Base-by-base conservation (phyloP, 768 basidiomycete species). In the Amanita pseudoporphyria region DNA sequence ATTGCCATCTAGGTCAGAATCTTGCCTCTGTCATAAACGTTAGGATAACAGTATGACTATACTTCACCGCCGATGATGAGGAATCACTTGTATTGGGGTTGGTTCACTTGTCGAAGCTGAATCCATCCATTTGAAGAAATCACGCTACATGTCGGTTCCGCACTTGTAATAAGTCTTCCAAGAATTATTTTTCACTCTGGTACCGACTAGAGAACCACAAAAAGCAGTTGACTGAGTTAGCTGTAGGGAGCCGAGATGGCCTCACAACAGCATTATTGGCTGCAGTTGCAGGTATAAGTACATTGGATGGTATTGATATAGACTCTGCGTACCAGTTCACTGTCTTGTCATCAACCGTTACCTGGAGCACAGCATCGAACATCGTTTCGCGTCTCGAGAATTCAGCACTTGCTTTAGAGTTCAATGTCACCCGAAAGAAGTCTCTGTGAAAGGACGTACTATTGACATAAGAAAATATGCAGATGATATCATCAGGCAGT, bases 121-220 rank as follows among this genome's bases (percentile, higher is more conserved):
- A 21, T 62, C 59, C 13, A n/a, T n/a, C 56, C 58, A 64, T 44
- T 64, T 51, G 46, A 64, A 68, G 45, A 66, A 62, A 3, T 52
- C 55, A 45, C 64, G 66, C 5, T 36, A 47, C 18, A 51, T 47
- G 3, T 40, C 22, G 6, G 53, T 61, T 2, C 53, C 51, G 45
- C 67, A 68, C 2, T 36, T 54, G 60, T 59, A 66, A 39, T 56
- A 64, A 24, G 53, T 52, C 45, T 53, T 60, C 21, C 65, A 62
- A 32, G 60, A 47, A 35, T 49, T 75, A 56, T 76, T 78, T 0
- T 62, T 60, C 26, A 79, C 78, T 0, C 69, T 61, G 50, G 71
- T 65, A 1, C 62, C 66, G 6, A 85, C 82, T 21, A 78, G 73
- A 1, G 71, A 57, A 21, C 67, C 67, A 60, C 86, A 89, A 9